Conservation (phyloP, 2,329 filamentous ascomycete genomes). For the Pestalotiopsis sp. region DNA sequence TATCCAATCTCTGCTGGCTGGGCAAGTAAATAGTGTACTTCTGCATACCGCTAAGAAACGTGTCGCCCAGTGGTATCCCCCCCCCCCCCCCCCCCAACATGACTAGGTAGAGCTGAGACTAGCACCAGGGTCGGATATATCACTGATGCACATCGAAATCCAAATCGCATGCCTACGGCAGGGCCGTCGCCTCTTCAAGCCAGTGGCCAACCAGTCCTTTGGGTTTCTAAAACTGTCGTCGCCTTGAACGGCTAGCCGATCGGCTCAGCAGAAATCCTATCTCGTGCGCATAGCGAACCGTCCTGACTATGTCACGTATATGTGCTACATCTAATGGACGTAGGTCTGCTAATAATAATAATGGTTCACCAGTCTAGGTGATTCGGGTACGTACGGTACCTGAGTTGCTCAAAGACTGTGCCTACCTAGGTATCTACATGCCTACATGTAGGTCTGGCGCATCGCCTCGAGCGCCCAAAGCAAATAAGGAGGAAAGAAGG, state of each 20-base stretch:
- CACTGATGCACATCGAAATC: background rate
- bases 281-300: background rate
- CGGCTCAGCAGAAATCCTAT: background rate
- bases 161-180: background rate
- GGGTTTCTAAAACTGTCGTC: background rate
- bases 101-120: constrained; percentile 4
- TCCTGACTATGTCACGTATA: background rate
- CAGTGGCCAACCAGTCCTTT: background rate
- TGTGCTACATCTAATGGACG: background rate
- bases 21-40: background rate
- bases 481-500: background rate
- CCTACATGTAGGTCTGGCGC: background rate
- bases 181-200: background rate
- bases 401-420: too few species aligned
- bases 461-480: background rate
- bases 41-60: constrained; percentile 2
- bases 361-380: background rate
- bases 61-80: background rate
- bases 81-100: too few species aligned
- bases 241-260: background rate
- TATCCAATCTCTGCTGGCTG: background rate
- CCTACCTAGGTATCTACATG: too few species aligned
- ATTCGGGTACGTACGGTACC: background rate
- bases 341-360: background rate
- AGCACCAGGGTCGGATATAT: constrained; percentile 1